Conservation (phyloP, 2,329 filamentous ascomycete genomes). For the Claviceps pusilla region DNA sequence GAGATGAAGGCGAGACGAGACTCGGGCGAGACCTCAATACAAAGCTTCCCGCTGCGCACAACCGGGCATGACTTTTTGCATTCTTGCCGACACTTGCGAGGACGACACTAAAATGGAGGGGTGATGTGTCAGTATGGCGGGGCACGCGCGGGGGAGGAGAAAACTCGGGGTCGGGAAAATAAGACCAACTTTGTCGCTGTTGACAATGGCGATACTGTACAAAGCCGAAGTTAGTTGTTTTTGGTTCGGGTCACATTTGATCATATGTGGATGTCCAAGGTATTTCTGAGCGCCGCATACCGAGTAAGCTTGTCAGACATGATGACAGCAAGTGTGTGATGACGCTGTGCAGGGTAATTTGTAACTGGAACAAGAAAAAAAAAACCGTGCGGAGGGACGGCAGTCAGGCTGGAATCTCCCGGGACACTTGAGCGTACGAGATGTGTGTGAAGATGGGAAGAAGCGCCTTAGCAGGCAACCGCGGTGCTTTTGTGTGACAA, state of each 20-base stretch:
- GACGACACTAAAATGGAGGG: constrained; percentile 21
- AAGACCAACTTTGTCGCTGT: constrained; percentile 74
- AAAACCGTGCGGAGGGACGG: background rate
- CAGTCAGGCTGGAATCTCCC: background rate
- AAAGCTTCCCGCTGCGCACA: constrained; percentile 91
- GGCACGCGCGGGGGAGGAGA: constrained; percentile 9
- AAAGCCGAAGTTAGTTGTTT: constrained; percentile 12
- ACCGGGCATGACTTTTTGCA: constrained; percentile 98
- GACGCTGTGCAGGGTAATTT: constrained; percentile 3
- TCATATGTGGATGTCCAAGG: background rate
- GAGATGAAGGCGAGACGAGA: constrained; percentile 98
- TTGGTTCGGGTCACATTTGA: background rate
- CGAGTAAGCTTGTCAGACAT: constrained; percentile 94
- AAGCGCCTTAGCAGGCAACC: constrained; percentile 6
- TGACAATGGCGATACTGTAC: constrained; percentile 91
- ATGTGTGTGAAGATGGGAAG: background rate
- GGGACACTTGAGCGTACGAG: background rate
- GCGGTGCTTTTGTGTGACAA: constrained; percentile 1
- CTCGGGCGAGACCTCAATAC: constrained; percentile 78
- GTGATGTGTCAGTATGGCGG: constrained; percentile 16
- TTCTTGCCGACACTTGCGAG: constrained; percentile 83
- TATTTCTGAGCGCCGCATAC: constrained; percentile 38
- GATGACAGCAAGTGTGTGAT: constrained; percentile 19
- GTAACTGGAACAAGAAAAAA: background rate
- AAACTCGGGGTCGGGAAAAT: background rate